Evolutionary conservation across 2,329 filamentous ascomycete genomes (phyloP), one percentile per base, ranked within the genome.

Genomic region (Delphinella strobiligena): DNA sequence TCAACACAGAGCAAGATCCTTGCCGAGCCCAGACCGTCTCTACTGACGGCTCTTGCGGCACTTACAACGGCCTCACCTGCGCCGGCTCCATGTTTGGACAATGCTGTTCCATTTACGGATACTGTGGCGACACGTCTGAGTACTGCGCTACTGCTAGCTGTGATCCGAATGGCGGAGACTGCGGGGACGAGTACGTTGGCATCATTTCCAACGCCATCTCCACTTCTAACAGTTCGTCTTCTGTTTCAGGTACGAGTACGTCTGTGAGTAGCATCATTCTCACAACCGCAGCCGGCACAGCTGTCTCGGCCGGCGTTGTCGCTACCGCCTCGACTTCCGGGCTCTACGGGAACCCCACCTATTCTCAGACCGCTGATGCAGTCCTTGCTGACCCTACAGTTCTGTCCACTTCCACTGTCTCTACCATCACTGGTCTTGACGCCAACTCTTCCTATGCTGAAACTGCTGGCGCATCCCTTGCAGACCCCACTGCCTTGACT

Each of bases 21-120:
- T 43, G 44, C 34, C 35, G 41, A 16, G 35, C 44, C 17, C 22
- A 30, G 12, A 35, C 44, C 9, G 34, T 45, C 19, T 45, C 43
- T 16, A 41, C 36, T n/a, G 45, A 45, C 27, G 45, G 45, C 14
- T 34, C 37, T n/a, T 47, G 45, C 27, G 45, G 45, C 31, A 19
- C 34, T 7, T 41, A 45, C 38, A 45, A 34, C 34, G 45, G 43
- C 17, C 36, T 33, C 24, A 47, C 45, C n/a, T 47, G 45, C 19
- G 35, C 38, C 7, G 45, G 45, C 15, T 45, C 45, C 5, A 19
- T 32, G 4, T 47, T 43, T 19, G 45, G 45, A 14, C 35, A 38
- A 17, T 45, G 43, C 43, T 43, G 39, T 15, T 43, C 40, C 14
- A 36, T 36, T 12, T 45, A 45, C 27, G 32, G 35, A 34, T 38